A percentile compares a stretch with the other conserved stretches of the same genome.
Evolutionary conservation across 139 green algal genomes (phyloP).

Genomic region (Astrephomene gubernaculifera): DNA sequence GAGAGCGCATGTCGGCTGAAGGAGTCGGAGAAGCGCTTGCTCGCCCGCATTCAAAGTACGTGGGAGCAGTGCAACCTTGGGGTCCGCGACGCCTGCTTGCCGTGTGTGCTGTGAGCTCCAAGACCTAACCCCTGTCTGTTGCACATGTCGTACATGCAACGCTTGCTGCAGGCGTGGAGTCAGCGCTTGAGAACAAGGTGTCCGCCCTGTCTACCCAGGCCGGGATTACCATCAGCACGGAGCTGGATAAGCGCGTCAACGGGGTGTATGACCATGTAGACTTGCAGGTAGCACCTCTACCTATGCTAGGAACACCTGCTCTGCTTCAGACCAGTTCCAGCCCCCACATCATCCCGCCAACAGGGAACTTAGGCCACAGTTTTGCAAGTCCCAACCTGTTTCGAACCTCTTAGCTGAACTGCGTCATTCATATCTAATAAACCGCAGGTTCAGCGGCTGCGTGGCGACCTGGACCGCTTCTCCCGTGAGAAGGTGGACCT

Average conservation of each 20-base stretch:
- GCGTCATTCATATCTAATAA: not conserved
- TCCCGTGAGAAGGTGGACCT: conserved; percentile 55
- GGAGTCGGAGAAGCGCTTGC: conserved; percentile 53
- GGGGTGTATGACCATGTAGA: conserved; percentile 58
- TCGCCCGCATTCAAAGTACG: conserved; percentile 46
- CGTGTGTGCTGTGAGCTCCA: too few relatives aligned
- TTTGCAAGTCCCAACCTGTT: too few relatives aligned
- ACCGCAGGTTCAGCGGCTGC: conserved; percentile 41
- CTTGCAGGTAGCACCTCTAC: conserved; percentile 31
- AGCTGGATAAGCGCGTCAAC: conserved; percentile 57
- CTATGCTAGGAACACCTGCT: not conserved
- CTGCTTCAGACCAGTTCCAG: too few relatives aligned
- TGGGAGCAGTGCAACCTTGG: too few relatives aligned
- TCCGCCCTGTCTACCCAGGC: conserved; percentile 9
- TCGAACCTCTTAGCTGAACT: too few relatives aligned
- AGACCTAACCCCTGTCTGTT: too few relatives aligned
- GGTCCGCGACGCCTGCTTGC: too few relatives aligned
- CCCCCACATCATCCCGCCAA: too few relatives aligned
- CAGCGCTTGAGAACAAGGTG: conserved; percentile 44
- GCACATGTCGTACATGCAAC: too few relatives aligned
- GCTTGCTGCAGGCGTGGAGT: conserved; percentile 48
- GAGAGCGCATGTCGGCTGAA: conserved; percentile 44
- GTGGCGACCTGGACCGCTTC: conserved; percentile 51
- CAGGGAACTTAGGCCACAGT: too few relatives aligned
- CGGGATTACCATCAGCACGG: conserved; percentile 20